Evolutionary conservation across 768 basidiomycete genomes (phyloP).

Genomic region (Myochromella boudieri): DNA sequence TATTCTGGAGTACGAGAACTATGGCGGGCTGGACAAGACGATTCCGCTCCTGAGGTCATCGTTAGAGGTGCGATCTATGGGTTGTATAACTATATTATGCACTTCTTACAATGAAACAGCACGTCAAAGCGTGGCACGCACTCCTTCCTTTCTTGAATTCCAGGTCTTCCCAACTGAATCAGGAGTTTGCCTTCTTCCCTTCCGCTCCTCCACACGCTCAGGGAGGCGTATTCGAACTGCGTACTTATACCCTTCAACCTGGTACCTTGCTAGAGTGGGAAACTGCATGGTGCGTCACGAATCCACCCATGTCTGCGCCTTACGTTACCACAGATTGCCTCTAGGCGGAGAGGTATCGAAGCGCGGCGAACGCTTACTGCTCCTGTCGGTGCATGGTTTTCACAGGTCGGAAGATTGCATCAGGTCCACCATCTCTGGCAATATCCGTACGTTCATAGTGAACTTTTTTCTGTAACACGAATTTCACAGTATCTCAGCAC

Average conservation of each 20-base stretch:
- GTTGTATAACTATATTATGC: background rate
- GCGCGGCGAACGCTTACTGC: slow-evolving; percentile 85
- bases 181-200: slow-evolving; percentile 96
- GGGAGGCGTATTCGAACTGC: slow-evolving; percentile 92
- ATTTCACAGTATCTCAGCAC: slow-evolving; percentile 39
- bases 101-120: slow-evolving; percentile 35
- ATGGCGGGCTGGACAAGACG: slow-evolving; percentile 83
- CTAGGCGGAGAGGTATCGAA: slow-evolving; percentile 90
- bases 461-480: slow-evolving; percentile 11
- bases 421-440: slow-evolving; percentile 98
- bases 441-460: slow-evolving; percentile 65
- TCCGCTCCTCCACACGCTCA: slow-evolving; percentile 83
- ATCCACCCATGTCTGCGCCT: slow-evolving; percentile 7
- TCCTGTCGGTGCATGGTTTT: slow-evolving; percentile 92
- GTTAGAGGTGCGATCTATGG: slow-evolving; percentile 46
- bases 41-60: slow-evolving; percentile 61
- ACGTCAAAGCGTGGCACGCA: slow-evolving; percentile 63
- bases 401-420: slow-evolving; percentile 80
- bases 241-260: slow-evolving; percentile 85
- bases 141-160: slow-evolving; percentile 77
- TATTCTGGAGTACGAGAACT: slow-evolving; percentile 94
- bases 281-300: slow-evolving; percentile 67
- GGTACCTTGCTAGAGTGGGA: slow-evolving; percentile 97
- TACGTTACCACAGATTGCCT: background rate
- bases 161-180: slow-evolving; percentile 76